Evolutionary conservation across 208 protist genomes (phyloP).

Genomic region (Vickermania ingenoplastis): DNA sequence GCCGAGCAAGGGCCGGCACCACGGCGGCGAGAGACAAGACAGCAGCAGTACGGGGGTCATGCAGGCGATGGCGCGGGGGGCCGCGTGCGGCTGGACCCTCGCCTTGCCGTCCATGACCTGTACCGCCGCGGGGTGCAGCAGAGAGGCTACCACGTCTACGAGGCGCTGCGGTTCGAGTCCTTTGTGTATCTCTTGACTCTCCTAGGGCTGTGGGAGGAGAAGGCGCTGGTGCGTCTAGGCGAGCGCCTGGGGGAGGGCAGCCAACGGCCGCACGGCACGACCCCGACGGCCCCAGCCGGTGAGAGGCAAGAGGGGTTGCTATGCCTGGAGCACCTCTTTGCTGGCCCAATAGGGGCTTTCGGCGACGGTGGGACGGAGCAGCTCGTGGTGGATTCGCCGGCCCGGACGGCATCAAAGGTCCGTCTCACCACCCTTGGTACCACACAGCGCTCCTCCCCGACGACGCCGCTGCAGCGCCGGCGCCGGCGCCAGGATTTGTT

Average conservation of each 20-base stretch:
- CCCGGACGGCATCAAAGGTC: conserved; percentile 12
- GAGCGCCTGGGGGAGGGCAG: not conserved
- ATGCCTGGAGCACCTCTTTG: not conserved
- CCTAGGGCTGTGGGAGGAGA: not conserved
- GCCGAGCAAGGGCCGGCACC: too few relatives aligned
- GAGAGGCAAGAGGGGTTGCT: not conserved
- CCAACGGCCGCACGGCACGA: not conserved
- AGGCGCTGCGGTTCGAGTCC: not conserved
- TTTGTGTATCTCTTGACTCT: not conserved
- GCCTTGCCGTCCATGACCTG: not conserved
- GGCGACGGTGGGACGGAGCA: conserved; percentile 20
- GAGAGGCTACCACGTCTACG: not conserved
- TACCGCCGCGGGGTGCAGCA: not conserved
- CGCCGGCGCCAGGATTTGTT: not conserved
- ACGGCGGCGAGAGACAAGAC: too few relatives aligned
- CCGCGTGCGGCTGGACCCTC: not conserved
- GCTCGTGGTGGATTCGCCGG: conserved; percentile 6
- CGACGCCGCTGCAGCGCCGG: too few relatives aligned
- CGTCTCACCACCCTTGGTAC: conserved; percentile 31
- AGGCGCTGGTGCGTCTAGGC: not conserved
- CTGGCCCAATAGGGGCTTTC: too few relatives aligned
- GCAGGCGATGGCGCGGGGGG: not conserved
- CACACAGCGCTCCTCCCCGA: conserved; percentile 19
- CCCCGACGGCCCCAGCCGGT: not conserved
- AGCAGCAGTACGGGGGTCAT: not conserved